Evolutionary conservation across 192 early-diverging fungal genomes (phyloP).

Genomic region (Coemansia javaensis): DNA sequence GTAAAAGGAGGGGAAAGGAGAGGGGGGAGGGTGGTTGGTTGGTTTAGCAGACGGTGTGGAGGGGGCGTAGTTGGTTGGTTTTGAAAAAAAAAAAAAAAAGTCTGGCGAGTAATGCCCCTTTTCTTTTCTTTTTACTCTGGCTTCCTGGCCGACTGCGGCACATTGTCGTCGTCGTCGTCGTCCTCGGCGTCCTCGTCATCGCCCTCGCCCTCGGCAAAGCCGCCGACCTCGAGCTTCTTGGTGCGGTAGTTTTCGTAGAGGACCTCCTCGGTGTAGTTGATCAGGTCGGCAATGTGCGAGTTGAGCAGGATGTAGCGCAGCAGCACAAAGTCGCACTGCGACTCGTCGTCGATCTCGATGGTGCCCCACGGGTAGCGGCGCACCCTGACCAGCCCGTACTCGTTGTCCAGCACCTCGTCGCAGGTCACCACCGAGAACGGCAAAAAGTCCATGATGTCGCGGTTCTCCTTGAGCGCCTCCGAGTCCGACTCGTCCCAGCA

Average conservation of each 20-base stretch:
- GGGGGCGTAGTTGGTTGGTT: too few relatives aligned
- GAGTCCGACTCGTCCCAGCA: conserved; percentile 98
- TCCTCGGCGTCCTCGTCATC: conserved; percentile 24
- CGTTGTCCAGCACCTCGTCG: conserved; percentile 71
- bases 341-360: conserved; percentile 92
- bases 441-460: conserved; percentile 79
- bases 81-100: not conserved
- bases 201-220: conserved; percentile 37
- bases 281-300: conserved; percentile 95
- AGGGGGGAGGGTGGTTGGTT: too few relatives aligned
- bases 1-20: too few relatives aligned
- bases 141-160: conserved; percentile 17
- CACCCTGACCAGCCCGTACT: conserved; percentile 83
- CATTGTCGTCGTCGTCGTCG: conserved; percentile 2
- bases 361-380: conserved; percentile 93
- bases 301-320: conserved; percentile 87
- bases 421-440: conserved; percentile 95
- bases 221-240: conserved; percentile 65
- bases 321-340: conserved; percentile 94
- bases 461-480: conserved; percentile 97
- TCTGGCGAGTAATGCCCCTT: not conserved
- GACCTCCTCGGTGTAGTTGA: conserved; percentile 91
- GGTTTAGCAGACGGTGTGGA: too few relatives aligned
- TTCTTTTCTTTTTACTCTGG: too few relatives aligned
- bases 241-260: conserved; percentile 96